Conservation (phyloP, 371 early-diverging fungal species). For the Lichtheimia ramosa region DNA sequence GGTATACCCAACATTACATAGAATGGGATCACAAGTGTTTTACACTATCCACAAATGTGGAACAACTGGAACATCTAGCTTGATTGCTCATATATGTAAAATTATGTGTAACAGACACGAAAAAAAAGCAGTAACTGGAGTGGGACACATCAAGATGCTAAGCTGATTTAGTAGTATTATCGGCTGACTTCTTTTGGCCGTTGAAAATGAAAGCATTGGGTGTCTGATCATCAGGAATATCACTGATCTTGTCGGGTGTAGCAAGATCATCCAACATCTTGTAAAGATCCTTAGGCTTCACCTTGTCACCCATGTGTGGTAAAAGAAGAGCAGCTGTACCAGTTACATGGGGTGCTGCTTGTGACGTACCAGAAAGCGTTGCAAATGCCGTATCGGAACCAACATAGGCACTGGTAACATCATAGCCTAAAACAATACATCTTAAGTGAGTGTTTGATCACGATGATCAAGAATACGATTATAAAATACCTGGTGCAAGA, state of each 20-base stretch:
- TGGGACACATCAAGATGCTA: background rate
- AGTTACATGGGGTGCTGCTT: slow-evolving; percentile 81
- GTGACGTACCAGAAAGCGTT: slow-evolving; percentile 76
- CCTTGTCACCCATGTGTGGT: slow-evolving; percentile 7
- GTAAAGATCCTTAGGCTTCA: slow-evolving; percentile 32
- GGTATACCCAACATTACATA: too few species aligned
- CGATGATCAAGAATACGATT: background rate
- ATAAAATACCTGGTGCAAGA: slow-evolving; percentile 50
- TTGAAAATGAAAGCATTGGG: slow-evolving; percentile 19
- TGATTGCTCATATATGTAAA: background rate
- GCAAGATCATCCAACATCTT: slow-evolving; percentile 16
- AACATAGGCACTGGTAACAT: slow-evolving; percentile 42
- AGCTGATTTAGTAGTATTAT: background rate
- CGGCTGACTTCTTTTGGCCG: slow-evolving; percentile 8
- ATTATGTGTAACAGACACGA: slow-evolving; percentile 1
- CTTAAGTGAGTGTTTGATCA: background rate
- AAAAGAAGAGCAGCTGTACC: slow-evolving; percentile 68
- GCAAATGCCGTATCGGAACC: slow-evolving; percentile 30
- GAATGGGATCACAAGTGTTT: too few species aligned
- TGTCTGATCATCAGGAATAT: slow-evolving; percentile 6
- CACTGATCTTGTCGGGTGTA: slow-evolving; percentile 12
- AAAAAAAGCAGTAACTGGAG: background rate
- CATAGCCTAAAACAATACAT: slow-evolving; percentile 14
- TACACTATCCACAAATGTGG: too few species aligned
- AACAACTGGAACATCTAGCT: too few species aligned